Percentiles rank a stretch among this genome's conserved stretches.
These are phyloP conservation scores for Vicia faba DNA, from an alignment of 306 rosid genomes.

Conservation along the genomic window DNA sequence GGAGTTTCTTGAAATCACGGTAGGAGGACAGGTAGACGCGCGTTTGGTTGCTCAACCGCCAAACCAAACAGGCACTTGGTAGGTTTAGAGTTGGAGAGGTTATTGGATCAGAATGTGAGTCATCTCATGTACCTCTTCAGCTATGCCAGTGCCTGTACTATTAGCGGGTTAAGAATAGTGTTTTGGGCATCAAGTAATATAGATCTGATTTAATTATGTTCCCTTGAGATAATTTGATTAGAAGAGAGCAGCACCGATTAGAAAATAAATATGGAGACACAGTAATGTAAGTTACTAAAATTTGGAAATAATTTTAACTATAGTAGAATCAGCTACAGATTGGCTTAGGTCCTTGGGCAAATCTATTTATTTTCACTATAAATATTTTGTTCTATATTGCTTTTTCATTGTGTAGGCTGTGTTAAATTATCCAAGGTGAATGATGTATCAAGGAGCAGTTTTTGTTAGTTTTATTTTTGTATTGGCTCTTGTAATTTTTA, in stretches of 20 bases:
- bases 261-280: neutral
- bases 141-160: conserved; percentile 7
- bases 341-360: conserved; percentile 14
- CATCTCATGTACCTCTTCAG: conserved; percentile 10
- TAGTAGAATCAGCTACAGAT: neutral
- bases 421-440: neutral
- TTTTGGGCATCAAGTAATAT: neutral
- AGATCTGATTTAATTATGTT: neutral
- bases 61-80: neutral
- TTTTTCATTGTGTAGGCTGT: neutral
- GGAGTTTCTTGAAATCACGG: too few species aligned
- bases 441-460: neutral
- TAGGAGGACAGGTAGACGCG: too few species aligned
- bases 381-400: neutral
- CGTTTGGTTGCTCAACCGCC: too few species aligned
- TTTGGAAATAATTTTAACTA: neutral
- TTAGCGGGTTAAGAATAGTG: conserved; percentile 16
- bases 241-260: neutral
- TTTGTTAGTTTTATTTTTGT: conserved; percentile 16
- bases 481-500: conserved; percentile 2
- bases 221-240: conserved; percentile 1
- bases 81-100: conserved; percentile 2
- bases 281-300: conserved; percentile 16
- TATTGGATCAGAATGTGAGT: conserved; percentile 3
- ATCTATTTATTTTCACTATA: neutral